These are phyloP conservation scores for Pseudopediastrum boryanum DNA, from an alignment of 139 green algal genomes.

Conservation along the genomic window DNA sequence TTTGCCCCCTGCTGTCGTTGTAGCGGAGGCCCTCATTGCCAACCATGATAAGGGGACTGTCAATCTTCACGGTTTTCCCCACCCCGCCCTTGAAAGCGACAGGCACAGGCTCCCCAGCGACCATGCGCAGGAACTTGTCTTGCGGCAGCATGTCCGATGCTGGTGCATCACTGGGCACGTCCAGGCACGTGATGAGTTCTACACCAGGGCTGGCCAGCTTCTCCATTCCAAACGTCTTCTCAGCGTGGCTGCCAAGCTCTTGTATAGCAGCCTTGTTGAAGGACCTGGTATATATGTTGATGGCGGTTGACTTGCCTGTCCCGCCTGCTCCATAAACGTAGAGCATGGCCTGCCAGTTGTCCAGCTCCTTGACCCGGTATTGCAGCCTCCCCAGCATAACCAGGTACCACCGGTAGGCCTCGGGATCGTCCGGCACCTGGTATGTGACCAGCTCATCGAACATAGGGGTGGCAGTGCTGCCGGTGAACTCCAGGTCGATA, in stretches of 20 bases:
- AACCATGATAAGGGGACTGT: not conserved
- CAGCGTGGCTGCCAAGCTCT: not conserved
- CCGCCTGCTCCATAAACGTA: slow-evolving; percentile 9
- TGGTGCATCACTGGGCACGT: not conserved
- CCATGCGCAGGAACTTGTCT: not conserved
- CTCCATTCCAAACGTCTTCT: slow-evolving; percentile 5
- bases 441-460: slow-evolving; percentile 11
- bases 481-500: not conserved
- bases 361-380: slow-evolving; percentile 28
- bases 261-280: not conserved
- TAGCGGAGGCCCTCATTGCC: slow-evolving; percentile 23
- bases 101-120: not conserved
- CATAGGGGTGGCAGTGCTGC: slow-evolving; percentile 11
- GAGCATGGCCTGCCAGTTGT: slow-evolving; percentile 39
- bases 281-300: not conserved
- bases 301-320: slow-evolving; percentile 18
- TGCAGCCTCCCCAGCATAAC: slow-evolving; percentile 20
- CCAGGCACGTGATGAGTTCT: not conserved
- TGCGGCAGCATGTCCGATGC: not conserved
- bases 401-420: slow-evolving; percentile 1
- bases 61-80: not conserved
- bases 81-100: not conserved
- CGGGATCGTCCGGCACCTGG: not conserved
- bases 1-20: slow-evolving; percentile 4
- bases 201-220: not conserved